A percentile compares a stretch with the other conserved stretches of the same genome.
Evolutionary conservation across 495 filamentous ascomycete genomes (phyloP).

Genomic region (Aspergillus cristatus): DNA sequence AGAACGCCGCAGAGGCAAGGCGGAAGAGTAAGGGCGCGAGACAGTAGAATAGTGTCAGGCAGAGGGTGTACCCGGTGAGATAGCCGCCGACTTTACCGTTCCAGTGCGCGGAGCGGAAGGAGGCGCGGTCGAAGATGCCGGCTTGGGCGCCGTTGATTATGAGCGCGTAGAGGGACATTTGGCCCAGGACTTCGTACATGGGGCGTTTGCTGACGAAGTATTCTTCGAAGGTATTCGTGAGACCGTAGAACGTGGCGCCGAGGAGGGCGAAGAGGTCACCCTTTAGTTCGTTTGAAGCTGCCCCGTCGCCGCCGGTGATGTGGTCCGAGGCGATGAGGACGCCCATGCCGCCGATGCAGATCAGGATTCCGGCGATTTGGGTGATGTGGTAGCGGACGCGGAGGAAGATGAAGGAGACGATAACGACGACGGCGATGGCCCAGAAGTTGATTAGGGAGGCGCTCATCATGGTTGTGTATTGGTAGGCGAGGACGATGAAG

Average conservation of each 20-base stretch:
- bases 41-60: constrained; percentile 75
- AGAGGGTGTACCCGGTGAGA: constrained; percentile 77
- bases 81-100: constrained; percentile 66
- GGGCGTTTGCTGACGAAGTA: constrained; percentile 82
- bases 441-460: constrained; percentile 98
- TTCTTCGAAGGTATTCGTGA: constrained; percentile 85
- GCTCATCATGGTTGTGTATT: constrained; percentile 82
- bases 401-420: constrained; percentile 73
- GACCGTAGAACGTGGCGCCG: constrained; percentile 84
- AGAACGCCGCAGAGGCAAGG: constrained; percentile 84
- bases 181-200: constrained; percentile 87
- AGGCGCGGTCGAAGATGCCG: constrained; percentile 75
- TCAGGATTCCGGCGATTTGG: constrained; percentile 76
- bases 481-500: constrained; percentile 90
- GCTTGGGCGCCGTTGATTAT: constrained; percentile 87
- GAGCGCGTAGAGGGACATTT: constrained; percentile 82
- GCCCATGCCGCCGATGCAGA: constrained; percentile 90
- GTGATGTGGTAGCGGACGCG: constrained; percentile 77
- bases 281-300: constrained; percentile 60
- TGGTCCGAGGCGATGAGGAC: constrained; percentile 82
- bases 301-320: constrained; percentile 60
- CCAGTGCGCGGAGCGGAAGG: constrained; percentile 58
- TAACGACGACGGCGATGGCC: constrained; percentile 89
- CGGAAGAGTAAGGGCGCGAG: constrained; percentile 80
- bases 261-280: constrained; percentile 88